Conservation (phyloP, 257 asterid species). For the Forsythia suspensa region DNA sequence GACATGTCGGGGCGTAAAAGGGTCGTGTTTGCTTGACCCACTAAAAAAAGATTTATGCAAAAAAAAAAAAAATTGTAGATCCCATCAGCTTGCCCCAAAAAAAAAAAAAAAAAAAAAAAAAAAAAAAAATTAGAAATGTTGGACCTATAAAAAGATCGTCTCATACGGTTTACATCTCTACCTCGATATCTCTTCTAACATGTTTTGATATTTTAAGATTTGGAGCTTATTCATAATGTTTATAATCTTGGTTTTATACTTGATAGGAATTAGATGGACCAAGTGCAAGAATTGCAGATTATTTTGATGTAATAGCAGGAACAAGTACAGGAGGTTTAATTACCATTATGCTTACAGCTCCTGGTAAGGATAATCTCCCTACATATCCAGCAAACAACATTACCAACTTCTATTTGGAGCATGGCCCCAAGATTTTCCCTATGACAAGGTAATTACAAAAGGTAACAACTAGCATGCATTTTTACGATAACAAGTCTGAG, state of each 20-base stretch:
- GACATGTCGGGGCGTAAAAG: too few relatives aligned
- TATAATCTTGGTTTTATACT: too few relatives aligned
- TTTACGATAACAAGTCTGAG: too few relatives aligned
- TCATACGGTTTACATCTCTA: too few relatives aligned
- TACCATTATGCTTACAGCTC: conserved; percentile 33
- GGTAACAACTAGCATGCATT: too few relatives aligned
- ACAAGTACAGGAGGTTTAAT: conserved; percentile 35
- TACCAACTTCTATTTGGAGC: conserved; percentile 29
- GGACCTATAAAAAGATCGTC: not conserved
- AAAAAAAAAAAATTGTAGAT: too few relatives aligned
- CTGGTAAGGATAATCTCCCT: conserved; percentile 26
- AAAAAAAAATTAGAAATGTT: not conserved
- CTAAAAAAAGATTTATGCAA: not conserved
- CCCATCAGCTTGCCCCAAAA: too few relatives aligned
- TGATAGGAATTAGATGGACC: conserved; percentile 34
- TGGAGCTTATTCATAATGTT: too few relatives aligned
- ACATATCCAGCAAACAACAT: conserved; percentile 24
- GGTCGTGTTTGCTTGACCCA: not conserved
- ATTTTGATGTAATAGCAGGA: conserved; percentile 36
- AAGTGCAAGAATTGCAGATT: conserved; percentile 33
- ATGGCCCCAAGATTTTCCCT: conserved; percentile 32
- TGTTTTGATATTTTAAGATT: too few relatives aligned
- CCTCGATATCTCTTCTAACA: too few relatives aligned
- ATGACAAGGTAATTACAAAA: conserved; percentile 12
- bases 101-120: too few relatives aligned